Evolutionary conservation across 441 rosid species (phyloP), one percentile per base, ranked within the genome.

Genomic region (Gossypium gossypioides): DNA sequence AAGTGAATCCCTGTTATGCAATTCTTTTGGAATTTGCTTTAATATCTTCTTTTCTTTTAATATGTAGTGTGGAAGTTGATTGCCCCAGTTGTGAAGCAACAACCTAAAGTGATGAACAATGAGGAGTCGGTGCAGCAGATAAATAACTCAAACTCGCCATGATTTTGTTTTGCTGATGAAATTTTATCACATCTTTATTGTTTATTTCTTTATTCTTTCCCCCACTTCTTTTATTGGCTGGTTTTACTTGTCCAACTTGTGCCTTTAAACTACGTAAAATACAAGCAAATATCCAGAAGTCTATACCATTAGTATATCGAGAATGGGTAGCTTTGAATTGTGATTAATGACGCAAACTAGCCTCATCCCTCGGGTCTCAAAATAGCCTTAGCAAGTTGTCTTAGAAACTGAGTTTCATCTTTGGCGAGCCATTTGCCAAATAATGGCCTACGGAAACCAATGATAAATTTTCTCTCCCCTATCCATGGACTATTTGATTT

Each of bases 1-100:
- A 76, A 84, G 96, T 76, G 16, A 42, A 74, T 61, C 19, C 56
- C 48, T 32, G 3, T 61, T 61, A 2, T 61, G 24, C 22, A 61
- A 13, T 10, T 24, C 1, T 25, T 13, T 22, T 10, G 62, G 6
- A 57, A 57, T 25, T 25, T 58, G 62, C 16, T 25, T 58, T 13
- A 10, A 12, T 10, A 0, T 19, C 73, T 59, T 51, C 15, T 63
- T 54, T 62, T 34, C n/a, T n/a, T 65, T 48, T 75, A 13, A 7
- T 52, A 21, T 81, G 82, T 85, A 93, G 98, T 88, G 55, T 89
- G 98, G 98, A 87, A 83, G 74, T 71, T 93, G 90, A 84, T 93
- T 71, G 83, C 85, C 22, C 97, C 93, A 6, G 77, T 75, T 22
- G 82, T 85, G 72, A 89, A 86, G 80, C 84, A 84, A 75, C 84